Base-by-base conservation (phyloP, 106 monocot genomes). In the Acanthochlamys bracteata region DNA sequence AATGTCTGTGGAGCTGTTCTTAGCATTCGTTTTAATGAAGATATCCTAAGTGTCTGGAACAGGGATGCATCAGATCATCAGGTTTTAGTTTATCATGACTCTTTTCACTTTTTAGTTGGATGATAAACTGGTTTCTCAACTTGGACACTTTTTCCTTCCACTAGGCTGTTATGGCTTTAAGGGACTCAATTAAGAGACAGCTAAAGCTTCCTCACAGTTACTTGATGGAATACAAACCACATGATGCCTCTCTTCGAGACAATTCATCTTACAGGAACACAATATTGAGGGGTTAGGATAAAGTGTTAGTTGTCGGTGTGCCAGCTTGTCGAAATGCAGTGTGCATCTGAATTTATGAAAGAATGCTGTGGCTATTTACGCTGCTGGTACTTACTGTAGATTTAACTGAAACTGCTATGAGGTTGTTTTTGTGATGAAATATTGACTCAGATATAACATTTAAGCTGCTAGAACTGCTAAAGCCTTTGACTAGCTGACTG, bases 11-110 rank as follows among this genome's bases (percentile, higher is more conserved):
- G 96, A 67, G 80, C 77, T 53, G 95, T 90, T 25, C 76, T 96
- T 20, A 96, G 90, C 72, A 74, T 96, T 61, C 81, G 88, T 42
- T 90, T 85, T 66, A 91, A 82, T 27, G 96, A 96, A 58, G 96
- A 96, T 69, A 88, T 96, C 25, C 53, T 96, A 42, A 90, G 96
- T 41, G 87, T 96, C 20, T 96, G 96, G 96, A 96, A 96, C 60
- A 77, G 90, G 19, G 79, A 88, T 70, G 79, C 96, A 56, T 84
- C 90, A 20, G 91, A 96, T 65, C 73, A 91, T 22, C 90, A 91
- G 90, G 96, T 89, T 67, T 39, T 4, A 22, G 26, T 43, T 64
- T 52, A 19, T 33, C 21, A 49, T 49, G 49, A 14, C 46, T 7
- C 19, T 39, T 24, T 19, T 42, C 20, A 42, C 42, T 53, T 43